A percentile compares a stretch with the other conserved stretches of the same genome.
Conservation (phyloP, 2,329 filamentous ascomycete species). For the Cercospora sojina region DNA sequence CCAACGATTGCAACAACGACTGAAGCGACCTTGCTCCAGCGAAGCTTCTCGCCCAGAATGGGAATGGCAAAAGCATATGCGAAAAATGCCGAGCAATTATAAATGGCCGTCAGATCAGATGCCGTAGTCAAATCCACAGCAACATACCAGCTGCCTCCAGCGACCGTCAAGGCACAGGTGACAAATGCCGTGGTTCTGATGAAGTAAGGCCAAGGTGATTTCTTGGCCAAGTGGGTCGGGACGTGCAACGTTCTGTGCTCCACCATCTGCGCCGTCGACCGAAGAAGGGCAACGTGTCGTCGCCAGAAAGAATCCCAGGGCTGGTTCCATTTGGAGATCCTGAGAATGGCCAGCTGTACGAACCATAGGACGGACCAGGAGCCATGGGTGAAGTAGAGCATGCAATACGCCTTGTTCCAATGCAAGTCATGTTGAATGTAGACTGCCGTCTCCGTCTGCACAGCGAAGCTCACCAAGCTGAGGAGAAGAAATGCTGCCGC, state of each 20-base stretch:
- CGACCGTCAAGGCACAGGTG: slow-evolving; percentile 82
- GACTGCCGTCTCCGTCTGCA: slow-evolving; percentile 93
- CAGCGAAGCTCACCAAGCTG: slow-evolving; percentile 81
- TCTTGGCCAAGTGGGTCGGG: slow-evolving; percentile 46
- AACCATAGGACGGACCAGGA: slow-evolving; percentile 93
- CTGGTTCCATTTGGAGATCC: slow-evolving; percentile 72
- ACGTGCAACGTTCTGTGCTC: slow-evolving; percentile 73
- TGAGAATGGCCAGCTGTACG: slow-evolving; percentile 73
- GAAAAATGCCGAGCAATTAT: slow-evolving; percentile 99
- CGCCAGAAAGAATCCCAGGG: slow-evolving; percentile 88
- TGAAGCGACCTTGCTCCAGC: slow-evolving; percentile 79
- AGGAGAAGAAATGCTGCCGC: slow-evolving; percentile 79
- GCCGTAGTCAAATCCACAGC: slow-evolving; percentile 91
- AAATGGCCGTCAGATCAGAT: slow-evolving; percentile 93
- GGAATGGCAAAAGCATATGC: slow-evolving; percentile 96
- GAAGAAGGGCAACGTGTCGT: slow-evolving; percentile 62
- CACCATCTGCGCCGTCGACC: slow-evolving; percentile 78
- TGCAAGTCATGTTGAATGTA: slow-evolving; percentile 89
- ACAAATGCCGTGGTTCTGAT: slow-evolving; percentile 75
- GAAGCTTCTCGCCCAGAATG: slow-evolving; percentile 78
- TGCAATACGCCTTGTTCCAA: slow-evolving; percentile 99
- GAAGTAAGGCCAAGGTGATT: slow-evolving; percentile 69
- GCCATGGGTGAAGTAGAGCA: slow-evolving; percentile 95
- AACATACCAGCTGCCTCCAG: slow-evolving; percentile 91
- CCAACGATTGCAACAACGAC: slow-evolving; percentile 84